A percentile compares a stretch with the other conserved stretches of the same genome.
Conservation (phyloP, 352 stramenopile genomes). For the Pilasporangium apinafurcum region DNA sequence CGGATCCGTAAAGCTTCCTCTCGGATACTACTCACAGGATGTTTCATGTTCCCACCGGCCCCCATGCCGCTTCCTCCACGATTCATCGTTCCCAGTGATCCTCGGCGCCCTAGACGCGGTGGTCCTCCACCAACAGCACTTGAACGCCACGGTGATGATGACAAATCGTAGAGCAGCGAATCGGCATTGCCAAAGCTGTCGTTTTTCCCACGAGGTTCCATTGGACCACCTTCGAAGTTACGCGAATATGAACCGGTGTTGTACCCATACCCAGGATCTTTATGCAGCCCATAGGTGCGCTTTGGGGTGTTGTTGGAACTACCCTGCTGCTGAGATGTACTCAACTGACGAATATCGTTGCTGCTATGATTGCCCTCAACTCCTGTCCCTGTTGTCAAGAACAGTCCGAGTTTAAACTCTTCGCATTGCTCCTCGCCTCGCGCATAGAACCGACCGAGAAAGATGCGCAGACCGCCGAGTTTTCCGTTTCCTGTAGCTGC, state of each 20-base stretch:
- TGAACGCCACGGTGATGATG: conserved; percentile 19
- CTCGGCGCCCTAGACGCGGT: not conserved
- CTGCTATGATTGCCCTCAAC: conserved; percentile 10
- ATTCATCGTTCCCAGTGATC: not conserved
- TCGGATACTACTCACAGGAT: conserved; percentile 54
- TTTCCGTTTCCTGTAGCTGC: conserved; percentile 29
- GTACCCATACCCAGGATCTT: conserved; percentile 25
- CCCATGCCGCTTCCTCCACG: not conserved
- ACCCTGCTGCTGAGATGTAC: not conserved
- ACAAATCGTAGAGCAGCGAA: conserved; percentile 29
- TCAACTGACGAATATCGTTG: not conserved
- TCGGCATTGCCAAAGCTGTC: conserved; percentile 20
- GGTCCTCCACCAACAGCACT: conserved; percentile 3
- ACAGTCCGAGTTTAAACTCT: conserved; percentile 72
- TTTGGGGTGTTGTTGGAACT: not conserved
- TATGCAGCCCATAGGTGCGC: conserved; percentile 3
- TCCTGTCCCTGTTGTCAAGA: conserved; percentile 47
- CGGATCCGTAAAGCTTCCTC: conserved; percentile 64
- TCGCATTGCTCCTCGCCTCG: conserved; percentile 64
- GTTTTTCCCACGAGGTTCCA: conserved; percentile 19
- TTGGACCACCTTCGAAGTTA: conserved; percentile 14
- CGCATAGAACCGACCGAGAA: conserved; percentile 70
- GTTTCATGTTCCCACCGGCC: conserved; percentile 6
- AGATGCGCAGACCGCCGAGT: conserved; percentile 62
- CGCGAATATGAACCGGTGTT: conserved; percentile 13